Conservation (phyloP, 352 stramenopile genomes). For the Blastocystis sp. region DNA sequence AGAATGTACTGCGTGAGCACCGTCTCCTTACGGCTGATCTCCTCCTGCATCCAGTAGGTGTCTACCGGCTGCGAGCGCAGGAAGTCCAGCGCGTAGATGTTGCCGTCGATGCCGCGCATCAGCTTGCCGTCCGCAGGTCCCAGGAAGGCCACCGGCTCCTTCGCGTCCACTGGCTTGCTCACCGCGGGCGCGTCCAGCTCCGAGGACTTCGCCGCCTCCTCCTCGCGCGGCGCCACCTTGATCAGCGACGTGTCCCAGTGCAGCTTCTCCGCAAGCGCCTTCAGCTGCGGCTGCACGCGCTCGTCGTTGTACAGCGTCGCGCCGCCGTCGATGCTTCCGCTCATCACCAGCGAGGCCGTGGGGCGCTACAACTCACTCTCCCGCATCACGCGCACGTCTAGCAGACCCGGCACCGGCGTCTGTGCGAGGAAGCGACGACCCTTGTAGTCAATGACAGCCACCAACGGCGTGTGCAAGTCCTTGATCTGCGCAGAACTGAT, state of each 20-base stretch:
- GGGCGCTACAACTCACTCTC: neutral
- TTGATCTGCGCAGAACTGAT: neutral
- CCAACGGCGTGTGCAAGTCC: neutral
- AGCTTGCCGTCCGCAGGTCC: constrained; percentile 40
- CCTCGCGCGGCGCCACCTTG: neutral
- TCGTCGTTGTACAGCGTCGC: constrained; percentile 40
- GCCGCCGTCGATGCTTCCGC: neutral
- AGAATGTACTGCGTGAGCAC: neutral
- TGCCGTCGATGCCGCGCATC: constrained; percentile 20
- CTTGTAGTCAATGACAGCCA: constrained; percentile 11
- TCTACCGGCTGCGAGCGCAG: constrained; percentile 41
- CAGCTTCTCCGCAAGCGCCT: constrained; percentile 13
- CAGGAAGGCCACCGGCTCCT: constrained; percentile 26
- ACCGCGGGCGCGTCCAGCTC: neutral
- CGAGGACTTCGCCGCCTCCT: neutral
- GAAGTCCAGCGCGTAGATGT: constrained; percentile 47
- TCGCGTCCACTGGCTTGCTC: constrained; percentile 24
- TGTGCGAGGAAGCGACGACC: constrained; percentile 34
- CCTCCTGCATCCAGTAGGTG: constrained; percentile 38
- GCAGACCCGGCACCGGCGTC: neutral
- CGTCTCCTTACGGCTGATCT: neutral
- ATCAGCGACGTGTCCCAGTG: constrained; percentile 3
- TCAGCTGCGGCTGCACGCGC: neutral
- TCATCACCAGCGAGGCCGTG: neutral
- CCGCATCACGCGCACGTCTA: neutral